A percentile compares a stretch with the other conserved stretches of the same genome.
Conservation (phyloP, 352 stramenopile genomes). For the Phytophthora fragariaefolia region DNA sequence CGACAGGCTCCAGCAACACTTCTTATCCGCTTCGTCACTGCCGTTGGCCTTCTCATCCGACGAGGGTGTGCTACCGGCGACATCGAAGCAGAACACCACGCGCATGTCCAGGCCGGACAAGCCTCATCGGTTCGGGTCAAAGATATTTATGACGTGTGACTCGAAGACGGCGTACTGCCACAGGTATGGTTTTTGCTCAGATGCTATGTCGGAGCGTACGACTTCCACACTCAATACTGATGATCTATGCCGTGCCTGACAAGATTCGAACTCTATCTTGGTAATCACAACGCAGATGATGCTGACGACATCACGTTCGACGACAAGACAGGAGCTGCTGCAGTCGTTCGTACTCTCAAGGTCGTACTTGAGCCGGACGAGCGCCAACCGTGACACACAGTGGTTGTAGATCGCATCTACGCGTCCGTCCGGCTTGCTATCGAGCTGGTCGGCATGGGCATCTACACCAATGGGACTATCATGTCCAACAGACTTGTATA, state of each 20-base stretch:
- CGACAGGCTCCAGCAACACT: constrained; percentile 13
- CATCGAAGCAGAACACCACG: constrained; percentile 38
- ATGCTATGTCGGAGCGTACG: constrained; percentile 14
- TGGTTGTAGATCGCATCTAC: too few species aligned
- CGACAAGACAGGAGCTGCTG: constrained; percentile 20
- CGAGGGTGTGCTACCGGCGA: constrained; percentile 32
- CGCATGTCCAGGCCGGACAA: constrained; percentile 46
- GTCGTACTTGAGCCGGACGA: not conserved
- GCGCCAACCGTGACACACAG: not conserved
- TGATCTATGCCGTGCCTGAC: not conserved
- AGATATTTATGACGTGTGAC: constrained; percentile 46
- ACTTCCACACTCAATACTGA: not conserved
- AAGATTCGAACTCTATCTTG: constrained; percentile 26
- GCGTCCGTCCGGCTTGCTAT: constrained; percentile 11
- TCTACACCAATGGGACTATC: constrained; percentile 7
- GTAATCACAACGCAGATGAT: not conserved
- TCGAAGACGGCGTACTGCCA: constrained; percentile 19
- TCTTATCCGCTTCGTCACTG: not conserved
- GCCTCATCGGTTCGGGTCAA: constrained; percentile 12
- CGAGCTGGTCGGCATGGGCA: constrained; percentile 4
- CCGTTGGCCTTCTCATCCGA: constrained; percentile 25
- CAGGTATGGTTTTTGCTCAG: constrained; percentile 12
- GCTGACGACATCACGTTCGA: constrained; percentile 1
- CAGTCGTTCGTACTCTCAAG: constrained; percentile 16
- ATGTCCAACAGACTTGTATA: constrained; percentile 6